Evolutionary conservation across 169 alveolate genomes (phyloP).

Genomic region (Eimeria sp.): DNA sequence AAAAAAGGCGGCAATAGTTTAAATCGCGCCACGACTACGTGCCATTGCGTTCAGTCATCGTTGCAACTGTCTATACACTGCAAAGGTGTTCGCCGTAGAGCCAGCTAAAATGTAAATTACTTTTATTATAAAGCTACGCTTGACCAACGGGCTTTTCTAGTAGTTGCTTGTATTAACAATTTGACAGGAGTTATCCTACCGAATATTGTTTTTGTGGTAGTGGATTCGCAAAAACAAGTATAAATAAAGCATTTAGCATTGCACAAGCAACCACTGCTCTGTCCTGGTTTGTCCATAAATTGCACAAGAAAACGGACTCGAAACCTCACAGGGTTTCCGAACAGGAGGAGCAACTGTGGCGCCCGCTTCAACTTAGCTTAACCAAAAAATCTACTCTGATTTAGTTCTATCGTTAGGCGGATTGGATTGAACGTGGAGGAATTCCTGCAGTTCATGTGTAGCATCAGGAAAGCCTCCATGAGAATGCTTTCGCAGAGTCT

Average conservation of each 20-base stretch:
- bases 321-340: not conserved
- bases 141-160: not conserved
- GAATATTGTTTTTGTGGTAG: not conserved
- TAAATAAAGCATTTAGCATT: not conserved
- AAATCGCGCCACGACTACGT: not conserved
- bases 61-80: constrained; percentile 43
- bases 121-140: not conserved
- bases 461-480: not conserved
- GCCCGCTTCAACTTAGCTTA: not conserved
- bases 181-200: not conserved
- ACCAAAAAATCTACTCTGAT: not conserved
- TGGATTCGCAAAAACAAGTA: not conserved
- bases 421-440: not conserved
- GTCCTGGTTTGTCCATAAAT: not conserved
- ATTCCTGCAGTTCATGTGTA: constrained; percentile 11
- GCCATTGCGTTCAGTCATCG: not conserved
- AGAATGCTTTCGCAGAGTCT: not conserved
- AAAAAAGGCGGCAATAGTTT: constrained; percentile 48
- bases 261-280: constrained; percentile 1
- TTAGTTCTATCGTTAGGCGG: not conserved
- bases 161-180: not conserved
- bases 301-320: not conserved
- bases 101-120: not conserved
- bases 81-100: not conserved
- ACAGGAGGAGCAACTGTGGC: not conserved